Evolutionary conservation across 352 stramenopile species (phyloP), one percentile per base, ranked within the genome.

Genomic region (Saprolegnia parasitica): DNA sequence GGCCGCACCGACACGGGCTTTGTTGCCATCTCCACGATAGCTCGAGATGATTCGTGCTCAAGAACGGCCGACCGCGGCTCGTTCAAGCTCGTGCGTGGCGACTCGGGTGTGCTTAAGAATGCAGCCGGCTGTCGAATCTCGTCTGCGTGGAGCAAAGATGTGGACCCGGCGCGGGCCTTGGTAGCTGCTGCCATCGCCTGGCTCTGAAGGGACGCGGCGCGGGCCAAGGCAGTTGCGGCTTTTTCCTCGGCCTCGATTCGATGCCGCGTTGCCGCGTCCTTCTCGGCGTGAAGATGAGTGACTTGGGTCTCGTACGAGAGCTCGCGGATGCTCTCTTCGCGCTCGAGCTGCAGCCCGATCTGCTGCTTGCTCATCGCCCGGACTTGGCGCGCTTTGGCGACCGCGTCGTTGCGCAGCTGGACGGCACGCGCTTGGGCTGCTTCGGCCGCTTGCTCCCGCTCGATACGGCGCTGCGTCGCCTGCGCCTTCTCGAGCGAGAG

Each of bases 391-490:
- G 46, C 40, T 23, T 45, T 46, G 26, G 32, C 40, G n/a, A 67
- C 76, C 1, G 86, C 86, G 56, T 77, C 78, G 5, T 73, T 52
- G 4, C 78, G 78, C 54, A 90, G 68, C 64, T 85, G 76, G 39
- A 86, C 77, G 0, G 86, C 86, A 21, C 84, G 80, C 46, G 76
- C 79, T 42, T 77, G 77, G 1, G 86, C 83, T 8, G 85, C 77
- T 26, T 77, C 68, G 0, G 84, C 83, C 78, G 32, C 75, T 70
- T 16, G 84, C 77, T 5, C 71, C 68, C 60, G 87, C 81, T 74
- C 78, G 77, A n/a, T 73, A 72, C 40, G 79, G 67, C 0, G 72
- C 72, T 35, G 46, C 21, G 45, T 70, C 21, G 86, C 86, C 2
- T 67, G 47, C 20, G 68, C 35, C 71, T 86, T 88, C 39, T 78